Evolutionary conservation across 2,329 filamentous ascomycete species (phyloP), one percentile per base, ranked within the genome.

Genomic region (Phaeosphaeriaceae sp.): DNA sequence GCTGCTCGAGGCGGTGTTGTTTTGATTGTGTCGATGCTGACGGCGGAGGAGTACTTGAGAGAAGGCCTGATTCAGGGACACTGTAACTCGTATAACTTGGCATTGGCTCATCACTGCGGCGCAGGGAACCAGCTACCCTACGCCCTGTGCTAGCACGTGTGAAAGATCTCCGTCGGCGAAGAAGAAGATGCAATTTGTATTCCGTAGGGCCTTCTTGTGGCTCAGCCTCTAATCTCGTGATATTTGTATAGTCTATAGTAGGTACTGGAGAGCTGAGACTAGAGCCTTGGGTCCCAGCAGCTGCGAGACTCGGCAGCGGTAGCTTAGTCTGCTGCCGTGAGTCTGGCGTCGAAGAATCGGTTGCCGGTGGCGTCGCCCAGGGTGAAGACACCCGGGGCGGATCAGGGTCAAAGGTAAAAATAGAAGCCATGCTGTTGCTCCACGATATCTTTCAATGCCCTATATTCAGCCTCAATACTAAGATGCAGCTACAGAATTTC

Each of bases 131-230:
- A 8, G 77, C 77, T 13, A 81, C 74, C 46, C 80, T 72, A 32
- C 74, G 74, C 9, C 79, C 79, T 1, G 91, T 95, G 58, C 85
- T 92, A 70, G 87, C 87, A 26, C 81, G 83, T 29, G 80, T 81
- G 71, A 92, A 96, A 6, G 83, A 84, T 53, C 91, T 83, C 49
- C 93, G 83, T 13, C 89, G 87, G 29, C 92, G 86, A 42, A 97
- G 77, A 6, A 97, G 81, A 5, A 99, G 79, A 74, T 97, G 94
- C 35, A 99, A 77, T 73, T 99, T 99, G 76, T 99, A 99, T 75
- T 99, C 94, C 0, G 90, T 95, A 15, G 94, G 92, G 0, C 94
- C 94, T 56, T 95, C 88, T 68, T 97, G 92, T 5, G 93, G 93
- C 72, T 99, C 94, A 11, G 93, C 87, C 56, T 92, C 87, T 13